Conservation (phyloP, 805 yeast species). For the Candida glaebosa region DNA sequence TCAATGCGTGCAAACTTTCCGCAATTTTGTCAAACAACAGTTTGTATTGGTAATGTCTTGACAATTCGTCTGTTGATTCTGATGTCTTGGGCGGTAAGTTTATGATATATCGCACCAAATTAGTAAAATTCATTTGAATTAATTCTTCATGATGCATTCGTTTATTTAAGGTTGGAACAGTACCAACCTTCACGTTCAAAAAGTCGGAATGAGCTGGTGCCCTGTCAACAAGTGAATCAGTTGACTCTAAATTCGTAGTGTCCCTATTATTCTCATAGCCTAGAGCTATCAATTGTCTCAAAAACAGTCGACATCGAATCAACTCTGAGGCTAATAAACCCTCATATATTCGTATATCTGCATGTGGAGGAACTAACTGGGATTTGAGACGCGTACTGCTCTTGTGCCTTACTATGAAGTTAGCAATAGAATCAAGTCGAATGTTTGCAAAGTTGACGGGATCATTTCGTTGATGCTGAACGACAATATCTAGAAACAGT, state of each 20-base stretch:
- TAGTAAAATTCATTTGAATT: slow-evolving; percentile 35
- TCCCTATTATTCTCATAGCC: slow-evolving; percentile 5
- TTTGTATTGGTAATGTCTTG: slow-evolving; percentile 27
- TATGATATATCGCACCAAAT: slow-evolving; percentile 33
- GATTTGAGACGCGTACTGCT: slow-evolving; percentile 3
- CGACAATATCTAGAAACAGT: slow-evolving; percentile 27
- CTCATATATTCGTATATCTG: slow-evolving; percentile 26
- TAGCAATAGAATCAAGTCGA: slow-evolving; percentile 27
- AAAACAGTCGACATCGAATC: slow-evolving; percentile 21
- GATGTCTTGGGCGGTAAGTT: slow-evolving; percentile 23
- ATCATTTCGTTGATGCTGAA: slow-evolving; percentile 31
- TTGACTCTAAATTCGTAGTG: slow-evolving; percentile 3
- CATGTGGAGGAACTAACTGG: slow-evolving; percentile 8
- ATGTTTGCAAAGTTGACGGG: slow-evolving; percentile 36
- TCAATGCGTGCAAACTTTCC: slow-evolving; percentile 21
- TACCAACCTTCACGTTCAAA: not conserved
- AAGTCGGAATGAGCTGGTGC: not conserved
- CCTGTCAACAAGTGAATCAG: not conserved
- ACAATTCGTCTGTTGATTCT: slow-evolving; percentile 17
- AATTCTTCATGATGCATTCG: slow-evolving; percentile 28
- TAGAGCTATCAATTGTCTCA: slow-evolving; percentile 22
- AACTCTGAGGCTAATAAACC: slow-evolving; percentile 28
- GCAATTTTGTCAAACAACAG: slow-evolving; percentile 22
- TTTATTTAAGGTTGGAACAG: not conserved
- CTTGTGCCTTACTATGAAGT: slow-evolving; percentile 23